Base-by-base conservation (phyloP, 2,329 filamentous ascomycete species). In the Sporothrix globosa region DNA sequence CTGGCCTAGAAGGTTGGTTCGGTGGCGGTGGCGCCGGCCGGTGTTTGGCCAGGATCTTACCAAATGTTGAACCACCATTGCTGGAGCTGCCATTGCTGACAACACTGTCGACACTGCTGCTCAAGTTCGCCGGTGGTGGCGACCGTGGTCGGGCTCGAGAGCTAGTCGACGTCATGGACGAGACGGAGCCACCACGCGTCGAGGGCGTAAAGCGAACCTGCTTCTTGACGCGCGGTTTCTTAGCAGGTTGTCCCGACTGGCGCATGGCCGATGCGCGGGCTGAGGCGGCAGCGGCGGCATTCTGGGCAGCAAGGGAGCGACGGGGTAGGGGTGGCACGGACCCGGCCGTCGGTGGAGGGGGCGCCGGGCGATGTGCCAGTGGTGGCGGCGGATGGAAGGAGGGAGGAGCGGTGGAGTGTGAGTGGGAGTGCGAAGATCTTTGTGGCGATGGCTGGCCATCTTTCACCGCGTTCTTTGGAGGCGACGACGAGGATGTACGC, bases 401-500 rank as follows among this genome's bases (percentile, higher is more conserved):
- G 9, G 41, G 3, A 44, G 14, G 14, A 17, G 41, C 0, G 41
- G 3, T 34, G 9, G 41, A 46, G 46, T 50, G 41, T 52, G 21
- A 9, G 44, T 53, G 46, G 13, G 27, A n/a, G 6, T 46, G 44
- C 17, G 24, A 50, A 2, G 41, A 14, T 17, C 11, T 44, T 1
- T 46, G 44, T 3, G 61, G 44, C 19, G 60, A 27, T 10, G 30
- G n/a, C 50, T 54, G 24, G 21, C 14, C 24, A 17, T 19, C 2
- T 17, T 4, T 50, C 21, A 10, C 41, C 4, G 41, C 24, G 21
- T 34, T 24, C 10, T 44, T 30, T 9, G 50, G 21, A 3, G 58
- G 21, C 4, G 41, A 24, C 27, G 61, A 21, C 61, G 65, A 58
- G 27, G 30, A 21, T 3, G 58, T 39, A 68, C 83, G 80, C 75